Evolutionary conservation across 176 grass and related monocot species (phyloP).

Genomic region (Cocos nucifera): DNA sequence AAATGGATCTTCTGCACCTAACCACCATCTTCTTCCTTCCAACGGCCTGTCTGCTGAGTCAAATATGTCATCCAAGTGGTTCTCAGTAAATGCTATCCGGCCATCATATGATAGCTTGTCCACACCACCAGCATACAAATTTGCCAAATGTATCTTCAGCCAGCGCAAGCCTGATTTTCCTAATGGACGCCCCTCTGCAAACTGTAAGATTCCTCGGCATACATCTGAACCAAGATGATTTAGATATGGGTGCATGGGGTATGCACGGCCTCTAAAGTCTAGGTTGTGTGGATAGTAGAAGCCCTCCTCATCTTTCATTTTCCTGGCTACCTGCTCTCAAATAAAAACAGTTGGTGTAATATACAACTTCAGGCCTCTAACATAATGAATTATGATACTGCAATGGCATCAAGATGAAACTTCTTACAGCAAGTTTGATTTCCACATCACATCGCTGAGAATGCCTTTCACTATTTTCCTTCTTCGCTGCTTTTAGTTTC

Average conservation of each 20-base stretch:
- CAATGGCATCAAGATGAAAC: background rate
- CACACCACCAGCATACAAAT: slow-evolving; percentile 95
- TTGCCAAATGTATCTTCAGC: slow-evolving; percentile 96
- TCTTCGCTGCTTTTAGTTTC: slow-evolving; percentile 45
- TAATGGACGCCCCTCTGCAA: slow-evolving; percentile 69
- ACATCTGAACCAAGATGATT: slow-evolving; percentile 96
- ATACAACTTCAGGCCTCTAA: background rate
- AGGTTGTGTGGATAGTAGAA: slow-evolving; percentile 99
- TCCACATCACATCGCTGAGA: slow-evolving; percentile 91
- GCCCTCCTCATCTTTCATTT: slow-evolving; percentile 84
- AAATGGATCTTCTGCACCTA: slow-evolving; percentile 90
- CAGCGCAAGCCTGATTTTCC: slow-evolving; percentile 72
- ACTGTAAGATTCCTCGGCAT: slow-evolving; percentile 88
- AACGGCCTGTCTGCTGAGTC: slow-evolving; percentile 92
- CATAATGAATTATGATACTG: background rate
- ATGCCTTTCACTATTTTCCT: slow-evolving; percentile 78
- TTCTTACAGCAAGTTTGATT: slow-evolving; percentile 82
- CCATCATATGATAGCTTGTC: slow-evolving; percentile 91
- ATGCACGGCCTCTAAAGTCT: slow-evolving; percentile 96
- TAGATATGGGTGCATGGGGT: slow-evolving; percentile 92
- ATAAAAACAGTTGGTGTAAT: background rate
- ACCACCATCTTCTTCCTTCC: slow-evolving; percentile 94
- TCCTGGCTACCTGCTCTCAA: slow-evolving; percentile 67
- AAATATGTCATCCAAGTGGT: slow-evolving; percentile 89
- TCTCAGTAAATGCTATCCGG: slow-evolving; percentile 74